Evolutionary conservation across 768 basidiomycete genomes (phyloP), one percentile per base, ranked within the genome.

Genomic region (Clitopilus passeckerianus): DNA sequence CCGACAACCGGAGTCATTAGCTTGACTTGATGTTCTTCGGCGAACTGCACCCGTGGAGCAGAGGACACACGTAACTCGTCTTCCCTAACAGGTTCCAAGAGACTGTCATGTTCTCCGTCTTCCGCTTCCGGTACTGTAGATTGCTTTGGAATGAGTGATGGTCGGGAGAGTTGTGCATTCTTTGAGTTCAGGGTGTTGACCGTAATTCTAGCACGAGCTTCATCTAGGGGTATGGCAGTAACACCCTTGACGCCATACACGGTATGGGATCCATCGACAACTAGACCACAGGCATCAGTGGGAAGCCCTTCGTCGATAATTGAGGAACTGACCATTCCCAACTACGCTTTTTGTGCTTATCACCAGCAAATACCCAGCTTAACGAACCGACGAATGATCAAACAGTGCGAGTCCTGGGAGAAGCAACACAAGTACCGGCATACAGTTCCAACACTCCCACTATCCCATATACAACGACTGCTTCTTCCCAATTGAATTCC

Each of bases 301-400:
- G 22, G 23, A 22, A 64, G 23, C 52, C 53, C 57, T 18, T 53
- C 20, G 20, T 41, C 27, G 24, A 22, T 37, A 20, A 35, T 41
- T 34, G 27, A 12, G 37, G 27, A 54, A 27, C 89, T 73, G 68
- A 90, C 92, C 69, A 63, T 80, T 76, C 60, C 92, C 92, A 12
- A 89, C 75, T 61, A 86, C 80, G 50, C 74, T 74, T 59, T 82
- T 81, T 1, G 83, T 77, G 18, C 84, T 86, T 53, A 94, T 82
- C 4, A 91, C 88, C 46, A 94, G 73, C 16, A 94, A 72, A 75
- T 92, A 87, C 8, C 91, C 89, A 34, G 82, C 92, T 93, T 52
- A 30, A 52, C 27, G 61, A 16, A 46, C 20, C 30, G 58, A 57
- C 6, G 34, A 43, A 27, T 58, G 30, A 33, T 27, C 53, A 20